phyloP scores from a whole-genome alignment of 2,329 filamentous ascomycete genomes.

The Anisogramma anomala region DNA sequence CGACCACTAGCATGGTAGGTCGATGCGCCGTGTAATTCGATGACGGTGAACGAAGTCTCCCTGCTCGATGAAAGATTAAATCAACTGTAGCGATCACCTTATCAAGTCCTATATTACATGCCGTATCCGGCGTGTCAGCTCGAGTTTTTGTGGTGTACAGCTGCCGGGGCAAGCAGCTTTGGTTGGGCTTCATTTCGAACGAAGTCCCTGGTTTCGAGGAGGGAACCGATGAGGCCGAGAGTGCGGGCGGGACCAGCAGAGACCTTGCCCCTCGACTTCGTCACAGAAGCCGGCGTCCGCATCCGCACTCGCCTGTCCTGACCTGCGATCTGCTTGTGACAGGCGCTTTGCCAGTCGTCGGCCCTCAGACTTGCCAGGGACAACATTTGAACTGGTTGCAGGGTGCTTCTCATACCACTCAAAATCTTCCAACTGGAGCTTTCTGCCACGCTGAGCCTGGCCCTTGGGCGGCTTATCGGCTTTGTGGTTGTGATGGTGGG shows the following conservation, averaged over 20 bases:
- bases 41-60: neutral
- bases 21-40: neutral
- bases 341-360: slow-evolving; percentile 1
- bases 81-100: neutral
- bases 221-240: slow-evolving; percentile 2
- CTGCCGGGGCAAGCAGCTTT: neutral
- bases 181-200: slow-evolving; percentile 5
- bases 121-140: slow-evolving; percentile 8
- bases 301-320: slow-evolving; percentile 3
- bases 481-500: slow-evolving; percentile 40
- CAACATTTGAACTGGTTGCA: neutral
- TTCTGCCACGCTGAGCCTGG: slow-evolving; percentile 70
- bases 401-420: slow-evolving; percentile 61
- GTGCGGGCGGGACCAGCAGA: slow-evolving; percentile 5
- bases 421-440: slow-evolving; percentile 90
- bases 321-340: slow-evolving; percentile 5
- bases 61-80: neutral
- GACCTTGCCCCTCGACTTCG: neutral
- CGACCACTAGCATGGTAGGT: neutral
- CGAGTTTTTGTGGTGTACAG: neutral
- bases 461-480: slow-evolving; percentile 47
- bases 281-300: slow-evolving; percentile 2
- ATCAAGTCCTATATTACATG: slow-evolving; percentile 13
- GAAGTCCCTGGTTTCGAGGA: slow-evolving; percentile 6
- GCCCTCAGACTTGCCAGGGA: slow-evolving; percentile 2